These are phyloP conservation scores for Agrocybe praecox DNA, from an alignment of 768 basidiomycete genomes.

Conservation along the genomic window DNA sequence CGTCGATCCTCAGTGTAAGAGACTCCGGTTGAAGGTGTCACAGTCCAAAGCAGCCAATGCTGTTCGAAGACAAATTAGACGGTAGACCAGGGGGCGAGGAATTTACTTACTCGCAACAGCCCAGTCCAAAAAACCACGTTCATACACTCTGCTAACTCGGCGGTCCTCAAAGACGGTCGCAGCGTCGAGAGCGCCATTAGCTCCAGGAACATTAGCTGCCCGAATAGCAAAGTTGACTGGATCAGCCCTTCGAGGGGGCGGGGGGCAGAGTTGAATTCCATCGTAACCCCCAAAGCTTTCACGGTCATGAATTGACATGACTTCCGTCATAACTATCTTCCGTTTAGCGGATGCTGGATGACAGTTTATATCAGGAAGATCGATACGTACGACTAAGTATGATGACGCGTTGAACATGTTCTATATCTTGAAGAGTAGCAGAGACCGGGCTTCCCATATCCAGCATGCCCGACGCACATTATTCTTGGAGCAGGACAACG, in stretches of 20 bases:
- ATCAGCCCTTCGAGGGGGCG: constrained; percentile 15
- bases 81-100: neutral
- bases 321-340: too few species aligned
- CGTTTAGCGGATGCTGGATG: too few species aligned
- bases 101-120: constrained; percentile 27
- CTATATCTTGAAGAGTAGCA: too few species aligned
- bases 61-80: constrained; percentile 9
- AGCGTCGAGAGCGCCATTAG: constrained; percentile 22
- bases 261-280: constrained; percentile 31
- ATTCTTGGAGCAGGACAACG: too few species aligned
- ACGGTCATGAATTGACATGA: too few species aligned
- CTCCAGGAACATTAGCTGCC: constrained; percentile 32
- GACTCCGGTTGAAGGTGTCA: constrained; percentile 31
- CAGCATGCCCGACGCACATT: too few species aligned
- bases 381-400: too few species aligned
- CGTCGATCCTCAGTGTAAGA: constrained; percentile 31
- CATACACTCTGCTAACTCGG: constrained; percentile 14
- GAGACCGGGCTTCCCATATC: too few species aligned
- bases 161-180: constrained; percentile 14
- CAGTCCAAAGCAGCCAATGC: constrained; percentile 25
- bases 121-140: constrained; percentile 28
- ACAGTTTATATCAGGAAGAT: too few species aligned
- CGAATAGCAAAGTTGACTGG: constrained; percentile 34
- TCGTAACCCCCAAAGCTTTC: constrained; percentile 41
- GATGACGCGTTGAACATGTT: too few species aligned